Conservation (phyloP, 768 basidiomycete species). For the Coprinellus micaceus region DNA sequence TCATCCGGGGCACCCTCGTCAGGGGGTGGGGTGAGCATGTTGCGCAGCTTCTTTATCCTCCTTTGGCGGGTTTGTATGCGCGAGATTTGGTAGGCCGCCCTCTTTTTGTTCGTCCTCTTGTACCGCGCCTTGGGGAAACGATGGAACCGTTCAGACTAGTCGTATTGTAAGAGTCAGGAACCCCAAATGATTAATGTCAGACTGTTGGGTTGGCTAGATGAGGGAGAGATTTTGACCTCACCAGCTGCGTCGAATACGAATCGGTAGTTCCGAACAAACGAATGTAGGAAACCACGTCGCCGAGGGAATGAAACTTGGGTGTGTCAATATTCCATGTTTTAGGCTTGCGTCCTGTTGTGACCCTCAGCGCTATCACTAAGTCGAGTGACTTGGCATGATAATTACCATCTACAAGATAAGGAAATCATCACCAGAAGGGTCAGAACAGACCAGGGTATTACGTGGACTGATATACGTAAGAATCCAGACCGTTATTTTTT, state of each 20-base stretch:
- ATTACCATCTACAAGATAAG: too few species aligned
- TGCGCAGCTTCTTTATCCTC: not conserved
- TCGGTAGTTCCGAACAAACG: constrained; percentile 1
- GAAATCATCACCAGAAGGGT: too few species aligned
- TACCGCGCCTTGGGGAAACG: constrained; percentile 34
- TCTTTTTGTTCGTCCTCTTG: constrained; percentile 30
- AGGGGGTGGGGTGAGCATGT: not conserved
- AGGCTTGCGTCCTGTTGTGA: not conserved
- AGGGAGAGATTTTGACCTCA: constrained; percentile 18
- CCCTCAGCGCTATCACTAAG: not conserved
- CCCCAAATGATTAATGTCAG: too few species aligned
- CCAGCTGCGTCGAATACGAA: constrained; percentile 22
- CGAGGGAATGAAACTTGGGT: constrained; percentile 7
- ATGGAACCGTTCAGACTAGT: constrained; percentile 42
- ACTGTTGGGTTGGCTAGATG: too few species aligned
- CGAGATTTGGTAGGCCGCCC: constrained; percentile 26
- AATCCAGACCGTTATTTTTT: too few species aligned
- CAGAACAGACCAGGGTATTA: too few species aligned
- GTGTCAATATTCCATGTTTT: constrained; percentile 11
- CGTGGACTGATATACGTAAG: too few species aligned
- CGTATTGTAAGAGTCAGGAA: not conserved
- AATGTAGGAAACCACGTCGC: not conserved
- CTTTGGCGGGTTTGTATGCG: constrained; percentile 10
- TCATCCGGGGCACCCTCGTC: too few species aligned
- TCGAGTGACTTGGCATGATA: too few species aligned